Evolutionary conservation across 805 yeast genomes (phyloP), one percentile per base, ranked within the genome.

Genomic region (Nakazawaea ambrosiae): DNA sequence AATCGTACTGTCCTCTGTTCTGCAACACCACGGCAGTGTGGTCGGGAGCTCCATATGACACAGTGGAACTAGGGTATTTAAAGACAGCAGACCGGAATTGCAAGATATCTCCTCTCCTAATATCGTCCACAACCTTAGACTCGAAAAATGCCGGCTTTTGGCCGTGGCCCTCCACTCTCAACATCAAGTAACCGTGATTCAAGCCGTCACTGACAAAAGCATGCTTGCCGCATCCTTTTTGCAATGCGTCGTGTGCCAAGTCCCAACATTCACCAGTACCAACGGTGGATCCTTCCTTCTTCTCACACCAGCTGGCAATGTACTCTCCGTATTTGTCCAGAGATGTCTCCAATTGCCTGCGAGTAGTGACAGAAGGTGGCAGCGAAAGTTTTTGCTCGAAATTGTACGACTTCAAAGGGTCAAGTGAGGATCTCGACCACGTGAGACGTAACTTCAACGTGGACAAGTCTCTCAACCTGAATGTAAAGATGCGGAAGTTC

Each of bases 261-360:
- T 75, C 75, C 80, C 80, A 75, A 45, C 81, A 74, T 46, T 75
- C 80, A 5, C 81, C 81, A 27, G 65, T 51, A 2, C 77, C 78
- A 9, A 75, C 77, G 34, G 54, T 52, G 33, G 62, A 57, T 6
- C 78, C 78, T 23, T 56, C 45, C 16, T 63, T 61, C 18, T 61
- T 66, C 43, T 71, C 75, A 50, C 69, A 61, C 81, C 81, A 75
- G 20, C 65, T 56, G 3, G 76, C 78, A 9, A 75, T 62, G 45
- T 72, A 66, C 15, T 67, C 71, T n/a, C 78, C 77, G 47, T 57
- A 74, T 34, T 53, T 54, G 17, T 55, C 41, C 32, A 62, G 56
- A 27, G 63, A 64, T 4, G 46, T 50, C 1, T 58, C 34, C 8
- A 75, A 50, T 20, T 46, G 50, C 17, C 56, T 51, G 7, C 50